Percentiles rank a stretch among this genome's conserved stretches.
Conservation (phyloP, 306 rosid species). For the Pyrus bretschneideri region DNA sequence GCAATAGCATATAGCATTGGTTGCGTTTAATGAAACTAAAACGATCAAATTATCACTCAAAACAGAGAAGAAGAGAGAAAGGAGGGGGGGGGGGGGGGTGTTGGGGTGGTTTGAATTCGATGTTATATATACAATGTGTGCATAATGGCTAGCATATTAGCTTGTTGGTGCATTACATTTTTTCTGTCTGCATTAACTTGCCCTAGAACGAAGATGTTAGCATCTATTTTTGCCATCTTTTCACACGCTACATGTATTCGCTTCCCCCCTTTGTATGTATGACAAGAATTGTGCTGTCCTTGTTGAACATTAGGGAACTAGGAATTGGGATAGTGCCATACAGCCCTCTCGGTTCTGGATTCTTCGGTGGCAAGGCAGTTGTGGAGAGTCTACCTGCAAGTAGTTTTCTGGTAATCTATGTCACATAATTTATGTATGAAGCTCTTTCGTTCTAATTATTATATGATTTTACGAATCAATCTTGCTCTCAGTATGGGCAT, state of each 20-base stretch:
- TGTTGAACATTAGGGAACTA: slow-evolving; percentile 9
- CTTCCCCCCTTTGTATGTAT: not conserved
- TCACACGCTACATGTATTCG: no score
- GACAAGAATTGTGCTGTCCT: not conserved
- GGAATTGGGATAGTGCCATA: slow-evolving; percentile 27
- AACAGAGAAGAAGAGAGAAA: no score
- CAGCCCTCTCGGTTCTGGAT: slow-evolving; percentile 24
- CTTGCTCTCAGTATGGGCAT: slow-evolving; percentile 24
- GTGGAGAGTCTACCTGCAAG: slow-evolving; percentile 13
- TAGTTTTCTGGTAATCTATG: slow-evolving; percentile 12
- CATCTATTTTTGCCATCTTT: not conserved
- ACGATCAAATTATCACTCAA: not conserved
- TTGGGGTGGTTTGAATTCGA: not conserved
- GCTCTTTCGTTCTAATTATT: not conserved
- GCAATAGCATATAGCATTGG: not conserved
- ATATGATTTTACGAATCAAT: not conserved
- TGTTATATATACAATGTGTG: not conserved
- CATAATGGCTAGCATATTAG: not conserved
- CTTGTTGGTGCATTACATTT: not conserved
- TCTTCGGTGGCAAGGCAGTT: slow-evolving; percentile 22
- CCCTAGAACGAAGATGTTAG: not conserved
- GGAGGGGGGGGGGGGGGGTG: no score
- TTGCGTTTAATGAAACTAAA: not conserved
- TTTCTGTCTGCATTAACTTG: not conserved
- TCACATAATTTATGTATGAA: not conserved